Evolutionary conservation across 1,284 basidiomycete genomes (phyloP).

Genomic region (Apiotrichum sp.): DNA sequence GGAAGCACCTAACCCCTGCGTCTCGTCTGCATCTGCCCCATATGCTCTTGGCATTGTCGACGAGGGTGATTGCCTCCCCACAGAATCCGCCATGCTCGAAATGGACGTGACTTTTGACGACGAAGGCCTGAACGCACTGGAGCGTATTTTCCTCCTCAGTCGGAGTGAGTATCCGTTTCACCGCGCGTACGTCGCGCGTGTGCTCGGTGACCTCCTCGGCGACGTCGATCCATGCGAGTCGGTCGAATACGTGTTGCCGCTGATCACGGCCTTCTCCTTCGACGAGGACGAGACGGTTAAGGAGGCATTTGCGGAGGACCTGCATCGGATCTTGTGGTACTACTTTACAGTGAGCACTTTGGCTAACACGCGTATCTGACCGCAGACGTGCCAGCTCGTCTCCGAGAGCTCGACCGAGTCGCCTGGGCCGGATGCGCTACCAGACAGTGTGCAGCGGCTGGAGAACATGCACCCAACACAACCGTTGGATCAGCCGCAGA

Average conservation of each 20-base stretch:
- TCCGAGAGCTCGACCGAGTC: not conserved
- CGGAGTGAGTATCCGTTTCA: constrained; percentile 80
- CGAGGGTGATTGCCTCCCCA: constrained; percentile 40
- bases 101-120: constrained; percentile 48
- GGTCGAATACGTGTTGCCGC: constrained; percentile 86
- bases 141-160: constrained; percentile 90
- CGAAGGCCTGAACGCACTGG: constrained; percentile 73
- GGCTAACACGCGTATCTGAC: constrained; percentile 22
- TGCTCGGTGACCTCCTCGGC: constrained; percentile 65
- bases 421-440: not conserved
- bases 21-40: too few relatives aligned
- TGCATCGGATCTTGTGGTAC: constrained; percentile 87
- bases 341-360: constrained; percentile 64
- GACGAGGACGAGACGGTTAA: constrained; percentile 89
- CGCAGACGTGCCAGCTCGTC: constrained; percentile 21
- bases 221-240: constrained; percentile 80
- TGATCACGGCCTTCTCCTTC: constrained; percentile 77
- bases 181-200: constrained; percentile 73
- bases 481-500: not conserved
- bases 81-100: constrained; percentile 14
- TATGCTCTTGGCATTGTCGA: constrained; percentile 29
- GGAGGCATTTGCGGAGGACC: constrained; percentile 76
- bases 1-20: too few relatives aligned
- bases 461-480: constrained; percentile 2
- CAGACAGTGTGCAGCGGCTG: constrained; percentile 3